Conservation (phyloP, 164 flowering plant genomes). For the Aristolochia contorta region DNA sequence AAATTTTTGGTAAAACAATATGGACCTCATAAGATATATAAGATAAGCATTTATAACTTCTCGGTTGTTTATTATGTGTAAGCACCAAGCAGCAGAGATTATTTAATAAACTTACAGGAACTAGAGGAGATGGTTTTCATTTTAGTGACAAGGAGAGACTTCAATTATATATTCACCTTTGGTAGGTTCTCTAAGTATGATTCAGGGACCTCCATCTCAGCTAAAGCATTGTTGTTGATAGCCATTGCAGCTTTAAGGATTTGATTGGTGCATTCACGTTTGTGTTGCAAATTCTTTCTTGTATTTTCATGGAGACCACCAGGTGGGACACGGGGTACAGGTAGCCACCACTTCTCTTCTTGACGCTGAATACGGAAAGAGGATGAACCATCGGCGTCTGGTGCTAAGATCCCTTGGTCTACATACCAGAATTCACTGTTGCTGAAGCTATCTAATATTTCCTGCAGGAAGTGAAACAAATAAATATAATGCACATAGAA, state of each 20-base stretch:
- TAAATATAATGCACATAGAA: not conserved
- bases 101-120: not conserved
- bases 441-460: conserved; percentile 68
- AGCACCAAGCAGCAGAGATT: not conserved
- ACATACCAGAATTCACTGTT: conserved; percentile 90
- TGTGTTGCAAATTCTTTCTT: conserved; percentile 61
- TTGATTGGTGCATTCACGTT: conserved; percentile 81
- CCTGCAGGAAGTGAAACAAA: conserved; percentile 33
- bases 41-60: not conserved
- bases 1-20: too few relatives aligned
- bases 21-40: not conserved
- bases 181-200: conserved; percentile 82
- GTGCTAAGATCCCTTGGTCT: conserved; percentile 72
- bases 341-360: conserved; percentile 99
- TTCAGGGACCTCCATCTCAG: conserved; percentile 94
- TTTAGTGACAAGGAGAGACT: not conserved
- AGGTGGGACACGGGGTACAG: conserved; percentile 77
- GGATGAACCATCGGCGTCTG: conserved; percentile 58
- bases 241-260: conserved; percentile 91
- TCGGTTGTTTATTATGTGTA: not conserved
- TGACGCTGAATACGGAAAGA: conserved; percentile 66
- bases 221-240: conserved; percentile 62
- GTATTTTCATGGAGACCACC: conserved; percentile 61
- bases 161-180: conserved; percentile 40
- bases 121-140: not conserved